Conservation (phyloP, 768 basidiomycete genomes). For the Amanita subjunquillea region DNA sequence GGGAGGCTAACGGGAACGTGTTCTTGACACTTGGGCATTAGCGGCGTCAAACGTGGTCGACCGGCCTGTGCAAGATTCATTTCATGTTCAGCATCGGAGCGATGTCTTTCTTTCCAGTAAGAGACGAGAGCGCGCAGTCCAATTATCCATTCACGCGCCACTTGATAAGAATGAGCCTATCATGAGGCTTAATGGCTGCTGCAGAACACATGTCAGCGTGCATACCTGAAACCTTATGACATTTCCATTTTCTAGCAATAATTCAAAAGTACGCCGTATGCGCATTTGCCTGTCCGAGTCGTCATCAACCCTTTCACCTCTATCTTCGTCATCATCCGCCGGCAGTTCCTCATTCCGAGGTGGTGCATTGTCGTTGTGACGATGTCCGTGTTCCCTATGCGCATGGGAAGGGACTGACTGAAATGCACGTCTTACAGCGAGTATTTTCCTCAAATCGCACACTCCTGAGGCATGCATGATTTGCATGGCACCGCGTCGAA, state of each 20-base stretch:
- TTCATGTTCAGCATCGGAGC: conserved; percentile 65
- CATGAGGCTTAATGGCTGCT: neutral
- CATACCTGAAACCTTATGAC: conserved; percentile 74
- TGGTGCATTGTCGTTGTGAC: conserved; percentile 25
- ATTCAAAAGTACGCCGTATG: conserved; percentile 67
- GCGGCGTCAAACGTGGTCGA: conserved; percentile 52
- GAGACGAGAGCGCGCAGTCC: conserved; percentile 55
- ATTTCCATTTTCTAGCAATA: conserved; percentile 58
- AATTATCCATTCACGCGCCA: conserved; percentile 81
- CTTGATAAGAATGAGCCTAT: conserved; percentile 53
- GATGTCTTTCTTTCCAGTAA: conserved; percentile 78
- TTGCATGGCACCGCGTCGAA: conserved; percentile 52
- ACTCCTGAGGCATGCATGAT: conserved; percentile 57
- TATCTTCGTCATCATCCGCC: conserved; percentile 53
- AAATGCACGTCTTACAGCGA: conserved; percentile 53
- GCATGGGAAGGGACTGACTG: conserved; percentile 28
- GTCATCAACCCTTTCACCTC: conserved; percentile 42
- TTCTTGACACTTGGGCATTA: conserved; percentile 29
- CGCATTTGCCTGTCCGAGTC: conserved; percentile 35
- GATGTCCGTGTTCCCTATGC: conserved; percentile 21
- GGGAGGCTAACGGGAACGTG: conserved; percentile 40
- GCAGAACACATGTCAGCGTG: neutral
- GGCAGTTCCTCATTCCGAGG: conserved; percentile 27
- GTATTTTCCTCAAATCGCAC: conserved; percentile 63
- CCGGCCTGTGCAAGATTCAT: conserved; percentile 66